Base-by-base conservation (phyloP, 768 basidiomycete genomes). In the Lepiota subincarnata region DNA sequence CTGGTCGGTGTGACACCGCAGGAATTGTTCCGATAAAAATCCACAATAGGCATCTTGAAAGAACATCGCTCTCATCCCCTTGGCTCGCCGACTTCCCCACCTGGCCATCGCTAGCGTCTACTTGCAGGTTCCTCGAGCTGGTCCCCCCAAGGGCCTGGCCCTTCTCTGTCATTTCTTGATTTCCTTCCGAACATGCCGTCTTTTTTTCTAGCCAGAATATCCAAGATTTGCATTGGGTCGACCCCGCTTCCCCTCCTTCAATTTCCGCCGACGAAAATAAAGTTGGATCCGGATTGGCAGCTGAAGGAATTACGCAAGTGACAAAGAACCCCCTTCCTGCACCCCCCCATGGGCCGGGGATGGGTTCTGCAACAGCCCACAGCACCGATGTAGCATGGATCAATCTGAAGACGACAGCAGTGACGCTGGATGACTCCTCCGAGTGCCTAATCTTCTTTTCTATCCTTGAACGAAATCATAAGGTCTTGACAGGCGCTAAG, bases 11-110 rank as follows among this genome's bases (percentile, higher is more conserved):
- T 13, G 35, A 50, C 20, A 20, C 26, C 18, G 24, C 19, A 5
- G 38, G 12, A 42, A n/a, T n/a, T 11, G 19, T 42, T 55, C 39
- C 35, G 26, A 46, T 36, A 14, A 26, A 22, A 53, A 39, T 46
- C 52, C 52, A 19, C 52, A 53, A 53, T 53, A 46, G 52, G 52
- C n/a, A 53, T 45, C 44, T 39, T 53, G 43, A 53, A 53, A 53
- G 52, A 53, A 36, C 26, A 24, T 24, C 7, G 16, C 24, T 26
- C 42, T 28, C 42, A 13, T 44, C 42, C 14, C n/a, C n/a, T 44
- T 26, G 43, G 43, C 14, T 45, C 43, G 12, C 24, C 28, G 43
- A 26, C 43, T 28, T 28, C 28, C 43, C 43, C n/a, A 45, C 10
- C 24, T 45, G 16, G 40, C 11, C 7, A 31, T 31, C 10, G 10